Percentiles rank a stretch among this genome's conserved stretches.
phyloP scores from a whole-genome alignment of 208 protist species.

The Trypanosoma theileri region DNA sequence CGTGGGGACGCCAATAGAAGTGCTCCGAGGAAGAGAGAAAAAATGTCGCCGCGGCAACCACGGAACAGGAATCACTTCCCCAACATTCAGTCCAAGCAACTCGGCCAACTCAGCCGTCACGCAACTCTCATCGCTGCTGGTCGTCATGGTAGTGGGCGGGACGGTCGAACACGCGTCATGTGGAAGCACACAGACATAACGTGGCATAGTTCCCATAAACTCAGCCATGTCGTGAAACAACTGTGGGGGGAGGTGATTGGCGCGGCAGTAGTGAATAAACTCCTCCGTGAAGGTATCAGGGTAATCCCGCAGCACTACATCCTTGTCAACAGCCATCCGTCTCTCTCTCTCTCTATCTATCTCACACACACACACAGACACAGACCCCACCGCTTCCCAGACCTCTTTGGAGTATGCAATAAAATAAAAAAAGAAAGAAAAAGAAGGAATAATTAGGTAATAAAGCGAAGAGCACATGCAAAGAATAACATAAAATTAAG shows the following conservation, averaged over 20 bases:
- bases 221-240: conserved; percentile 54
- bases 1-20: conserved; percentile 22
- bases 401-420: too few relatives aligned
- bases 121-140: neutral
- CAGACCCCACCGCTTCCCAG: too few relatives aligned
- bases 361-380: too few relatives aligned
- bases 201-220: conserved; percentile 23
- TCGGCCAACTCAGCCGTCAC: conserved; percentile 30
- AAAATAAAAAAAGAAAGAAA: too few relatives aligned
- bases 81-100: conserved; percentile 28
- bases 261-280: conserved; percentile 47
- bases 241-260: conserved; percentile 41
- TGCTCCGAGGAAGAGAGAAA: conserved; percentile 46
- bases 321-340: neutral
- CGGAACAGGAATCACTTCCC: conserved; percentile 32
- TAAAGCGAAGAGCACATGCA: too few relatives aligned
- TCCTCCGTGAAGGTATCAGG: conserved; percentile 52
- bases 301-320: conserved; percentile 26
- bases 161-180: neutral
- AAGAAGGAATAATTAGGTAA: too few relatives aligned
- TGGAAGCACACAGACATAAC: conserved; percentile 69
- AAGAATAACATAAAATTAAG: too few relatives aligned
- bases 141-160: neutral
- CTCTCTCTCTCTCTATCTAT: neutral
- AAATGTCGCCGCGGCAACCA: conserved; percentile 65